phyloP scores from a whole-genome alignment of 2,329 filamentous ascomycete genomes.

The Scytalidium lignicola region DNA sequence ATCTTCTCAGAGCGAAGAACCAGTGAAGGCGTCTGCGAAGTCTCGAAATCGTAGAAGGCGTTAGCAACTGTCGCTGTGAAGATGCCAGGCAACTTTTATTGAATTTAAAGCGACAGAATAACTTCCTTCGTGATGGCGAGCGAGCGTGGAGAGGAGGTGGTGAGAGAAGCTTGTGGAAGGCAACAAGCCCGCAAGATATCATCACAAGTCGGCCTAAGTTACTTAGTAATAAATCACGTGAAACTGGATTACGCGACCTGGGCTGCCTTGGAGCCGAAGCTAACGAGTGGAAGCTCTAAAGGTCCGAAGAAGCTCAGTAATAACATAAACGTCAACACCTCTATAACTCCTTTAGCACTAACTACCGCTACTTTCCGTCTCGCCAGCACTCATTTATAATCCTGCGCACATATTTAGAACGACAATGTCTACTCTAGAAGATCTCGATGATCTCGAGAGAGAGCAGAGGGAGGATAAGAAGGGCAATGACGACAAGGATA shows the following conservation, averaged over 20 bases:
- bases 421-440: conserved; percentile 70
- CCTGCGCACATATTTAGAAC: conserved; percentile 6
- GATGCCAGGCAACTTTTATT: conserved; percentile 31
- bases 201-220: conserved; percentile 1
- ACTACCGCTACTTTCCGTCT: background rate
- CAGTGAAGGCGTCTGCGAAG: conserved; percentile 59
- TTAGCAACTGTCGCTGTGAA: conserved; percentile 28
- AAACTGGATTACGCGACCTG: conserved; percentile 1
- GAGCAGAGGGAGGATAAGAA: conserved; percentile 60
- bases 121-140: conserved; percentile 25
- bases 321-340: conserved; percentile 10
- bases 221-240: conserved; percentile 1
- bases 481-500: conserved; percentile 49
- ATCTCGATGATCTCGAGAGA: conserved; percentile 71
- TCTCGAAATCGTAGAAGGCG: conserved; percentile 30
- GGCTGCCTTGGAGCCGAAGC: conserved; percentile 9
- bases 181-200: conserved; percentile 8
- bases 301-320: conserved; percentile 13
- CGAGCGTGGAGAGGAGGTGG: conserved; percentile 22
- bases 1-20: conserved; percentile 32
- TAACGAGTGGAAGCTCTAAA: conserved; percentile 16
- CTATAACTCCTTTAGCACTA: conserved; percentile 2
- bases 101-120: conserved; percentile 25
- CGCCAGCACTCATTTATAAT: background rate
- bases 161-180: conserved; percentile 7